A percentile compares a stretch with the other conserved stretches of the same genome.
phyloP scores from a whole-genome alignment of 2,329 filamentous ascomycete genomes.

The Diaporthe capsici region DNA sequence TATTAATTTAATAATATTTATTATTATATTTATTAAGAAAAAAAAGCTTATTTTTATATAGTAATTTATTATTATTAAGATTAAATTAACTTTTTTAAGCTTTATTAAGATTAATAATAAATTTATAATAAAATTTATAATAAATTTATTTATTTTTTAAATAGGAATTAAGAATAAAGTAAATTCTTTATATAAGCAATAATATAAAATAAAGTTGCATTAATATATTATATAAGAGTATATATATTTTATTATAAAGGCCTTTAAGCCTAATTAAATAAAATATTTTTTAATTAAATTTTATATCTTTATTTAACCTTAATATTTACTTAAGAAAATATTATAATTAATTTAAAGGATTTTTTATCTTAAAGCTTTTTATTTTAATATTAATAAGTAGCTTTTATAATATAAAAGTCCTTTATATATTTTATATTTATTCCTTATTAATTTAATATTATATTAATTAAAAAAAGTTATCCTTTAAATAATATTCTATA shows the following conservation, averaged over 20 bases:
- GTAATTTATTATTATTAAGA: not conserved
- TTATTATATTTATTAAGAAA: not conserved
- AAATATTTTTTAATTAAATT: not conserved
- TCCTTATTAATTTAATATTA: no score
- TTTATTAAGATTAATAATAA: not conserved
- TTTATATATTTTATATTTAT: no score
- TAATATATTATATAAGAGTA: not conserved
- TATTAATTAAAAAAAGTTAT: not conserved
- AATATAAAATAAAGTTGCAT: not conserved
- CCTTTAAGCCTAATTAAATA: not conserved
- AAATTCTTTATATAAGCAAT: not conserved
- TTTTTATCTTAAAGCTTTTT: not conserved
- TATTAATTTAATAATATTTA: not conserved
- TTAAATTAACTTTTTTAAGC: not conserved
- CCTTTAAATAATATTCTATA: no score
- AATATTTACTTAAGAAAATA: not conserved
- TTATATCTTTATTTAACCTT: not conserved
- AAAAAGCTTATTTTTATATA: not conserved
- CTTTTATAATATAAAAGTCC: not conserved
- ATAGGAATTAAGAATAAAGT: not conserved
- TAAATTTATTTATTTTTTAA: not conserved
- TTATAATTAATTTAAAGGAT: not conserved
- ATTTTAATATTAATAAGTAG: not conserved
- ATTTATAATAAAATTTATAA: not conserved
- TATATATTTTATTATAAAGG: not conserved